Conservation (phyloP, 441 rosid species). For the Pelargonium cotyledonis region DNA sequence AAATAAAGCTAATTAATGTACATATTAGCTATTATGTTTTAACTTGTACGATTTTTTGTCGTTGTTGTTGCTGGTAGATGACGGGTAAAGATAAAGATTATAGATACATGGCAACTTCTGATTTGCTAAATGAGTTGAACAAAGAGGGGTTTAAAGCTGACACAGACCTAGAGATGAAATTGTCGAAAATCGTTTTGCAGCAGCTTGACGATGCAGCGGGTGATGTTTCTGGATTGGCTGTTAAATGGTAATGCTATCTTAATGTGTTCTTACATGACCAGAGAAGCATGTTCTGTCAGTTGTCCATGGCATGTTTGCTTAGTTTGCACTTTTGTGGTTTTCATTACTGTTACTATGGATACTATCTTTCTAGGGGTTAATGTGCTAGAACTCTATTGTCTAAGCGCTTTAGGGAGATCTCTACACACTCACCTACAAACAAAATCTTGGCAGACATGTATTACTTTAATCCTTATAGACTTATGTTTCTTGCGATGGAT, state of each 20-base stretch:
- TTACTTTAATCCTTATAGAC: too few relatives aligned
- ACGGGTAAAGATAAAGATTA: slow-evolving; percentile 98
- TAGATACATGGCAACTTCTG: slow-evolving; percentile 99
- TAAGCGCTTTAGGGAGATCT: not conserved
- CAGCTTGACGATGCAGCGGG: slow-evolving; percentile 98
- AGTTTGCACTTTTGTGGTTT: not conserved
- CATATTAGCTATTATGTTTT: slow-evolving; percentile 8
- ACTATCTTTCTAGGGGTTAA: not conserved
- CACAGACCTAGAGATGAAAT: slow-evolving; percentile 69
- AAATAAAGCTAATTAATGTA: not conserved
- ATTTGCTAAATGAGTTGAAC: slow-evolving; percentile 87
- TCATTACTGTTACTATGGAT: not conserved
- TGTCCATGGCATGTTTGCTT: not conserved
- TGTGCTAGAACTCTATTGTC: not conserved
- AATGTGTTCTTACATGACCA: not conserved
- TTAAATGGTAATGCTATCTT: slow-evolving; percentile 60
- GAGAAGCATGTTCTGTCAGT: not conserved
- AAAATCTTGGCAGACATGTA: too few relatives aligned
- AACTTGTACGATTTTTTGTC: not conserved
- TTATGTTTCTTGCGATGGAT: too few relatives aligned
- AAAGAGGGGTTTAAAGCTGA: slow-evolving; percentile 82
- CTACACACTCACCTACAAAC: too few relatives aligned
- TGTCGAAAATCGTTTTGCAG: slow-evolving; percentile 69
- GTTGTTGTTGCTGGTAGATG: slow-evolving; percentile 45
- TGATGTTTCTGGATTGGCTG: slow-evolving; percentile 99